Evolutionary conservation across 768 basidiomycete genomes (phyloP), one percentile per base, ranked within the genome.

Genomic region (Pleurotus pulmonarius): DNA sequence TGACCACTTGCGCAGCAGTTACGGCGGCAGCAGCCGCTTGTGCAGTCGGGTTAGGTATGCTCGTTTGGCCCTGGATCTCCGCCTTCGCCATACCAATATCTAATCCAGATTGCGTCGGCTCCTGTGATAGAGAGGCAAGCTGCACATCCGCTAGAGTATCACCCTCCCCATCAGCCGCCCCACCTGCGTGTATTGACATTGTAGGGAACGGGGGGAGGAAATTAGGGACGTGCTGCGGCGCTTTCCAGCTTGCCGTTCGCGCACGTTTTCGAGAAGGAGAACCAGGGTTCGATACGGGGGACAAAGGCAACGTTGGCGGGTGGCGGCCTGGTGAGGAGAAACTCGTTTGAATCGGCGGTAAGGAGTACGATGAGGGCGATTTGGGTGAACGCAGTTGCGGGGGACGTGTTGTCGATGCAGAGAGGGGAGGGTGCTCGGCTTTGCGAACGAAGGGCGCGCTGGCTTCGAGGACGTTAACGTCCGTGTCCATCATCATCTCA

Each of bases 151-250:
- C 7, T 34, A 11, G 29, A 11, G 9, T 34, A 11, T 3, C 29
- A 9, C 29, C 11, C 0, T 34, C 29, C 11, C 29, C 29, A 34
- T 34, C 29, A 34, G 11, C 29, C 29, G 9, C 29, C 69, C 25
- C 71, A 65, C 15, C 65, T 65, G 40, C 73, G 69, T 16, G 64
- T 58, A 26, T 69, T 70, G 16, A 63, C 60, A 16, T 69, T 55
- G 24, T 66, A 18, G 88, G 88, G 64, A 89, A 88, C 0, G 87
- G 86, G 1, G 88, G 88, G 3, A 90, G 68, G 60, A 84, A 86
- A 59, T 79, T 72, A 12, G 88, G 88, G 54, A 90, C 76, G 64
- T 88, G 77, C 47, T 77, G 70, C 63, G 86, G 85, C 1, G 85
- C 79, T 18, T 79, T 70, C 86, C 87, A 89, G 58, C 72, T 75